phyloP scores from a whole-genome alignment of 1,284 basidiomycete species.

The Rhodotorula glutinis region DNA sequence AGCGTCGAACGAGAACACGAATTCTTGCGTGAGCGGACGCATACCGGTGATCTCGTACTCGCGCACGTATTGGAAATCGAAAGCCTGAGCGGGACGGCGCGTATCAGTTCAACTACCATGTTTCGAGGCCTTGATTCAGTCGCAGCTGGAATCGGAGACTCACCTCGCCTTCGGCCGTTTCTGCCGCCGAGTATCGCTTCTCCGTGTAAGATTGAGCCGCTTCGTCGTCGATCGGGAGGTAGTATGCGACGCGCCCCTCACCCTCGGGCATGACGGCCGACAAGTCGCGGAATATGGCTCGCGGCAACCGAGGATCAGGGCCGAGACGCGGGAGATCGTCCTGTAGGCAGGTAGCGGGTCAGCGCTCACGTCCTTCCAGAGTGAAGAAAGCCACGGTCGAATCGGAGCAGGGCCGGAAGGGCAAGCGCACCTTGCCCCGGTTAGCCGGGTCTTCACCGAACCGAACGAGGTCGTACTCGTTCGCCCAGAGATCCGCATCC shows the following conservation, averaged over 20 bases:
- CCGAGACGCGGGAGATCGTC: slow-evolving; percentile 51
- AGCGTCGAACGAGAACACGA: slow-evolving; percentile 29
- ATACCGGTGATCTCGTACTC: slow-evolving; percentile 33
- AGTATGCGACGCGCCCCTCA: slow-evolving; percentile 82
- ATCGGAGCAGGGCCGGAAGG: too few relatives aligned
- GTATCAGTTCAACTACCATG: too few relatives aligned
- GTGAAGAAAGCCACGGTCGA: slow-evolving; percentile 13
- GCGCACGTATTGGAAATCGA: slow-evolving; percentile 34
- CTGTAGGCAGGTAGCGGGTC: slow-evolving; percentile 10
- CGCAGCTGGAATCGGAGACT: too few relatives aligned
- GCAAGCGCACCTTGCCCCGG: slow-evolving; percentile 12
- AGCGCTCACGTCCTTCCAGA: slow-evolving; percentile 2
- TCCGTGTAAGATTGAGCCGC: slow-evolving; percentile 54
- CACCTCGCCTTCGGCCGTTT: slow-evolving; percentile 20
- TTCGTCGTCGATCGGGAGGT: slow-evolving; percentile 74
- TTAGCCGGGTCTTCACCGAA: slow-evolving; percentile 73
- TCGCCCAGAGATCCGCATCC: slow-evolving; percentile 81
- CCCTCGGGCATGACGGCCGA: slow-evolving; percentile 76
- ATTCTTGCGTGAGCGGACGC: slow-evolving; percentile 28
- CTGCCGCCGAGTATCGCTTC: slow-evolving; percentile 19
- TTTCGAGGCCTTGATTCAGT: too few relatives aligned
- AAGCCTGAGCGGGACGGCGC: too few relatives aligned
- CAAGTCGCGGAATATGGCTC: slow-evolving; percentile 66
- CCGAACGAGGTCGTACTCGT: slow-evolving; percentile 80
- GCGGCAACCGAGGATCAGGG: slow-evolving; percentile 71